Evolutionary conservation across 1,284 basidiomycete genomes (phyloP).

Genomic region (Ceratobasidium sp.): DNA sequence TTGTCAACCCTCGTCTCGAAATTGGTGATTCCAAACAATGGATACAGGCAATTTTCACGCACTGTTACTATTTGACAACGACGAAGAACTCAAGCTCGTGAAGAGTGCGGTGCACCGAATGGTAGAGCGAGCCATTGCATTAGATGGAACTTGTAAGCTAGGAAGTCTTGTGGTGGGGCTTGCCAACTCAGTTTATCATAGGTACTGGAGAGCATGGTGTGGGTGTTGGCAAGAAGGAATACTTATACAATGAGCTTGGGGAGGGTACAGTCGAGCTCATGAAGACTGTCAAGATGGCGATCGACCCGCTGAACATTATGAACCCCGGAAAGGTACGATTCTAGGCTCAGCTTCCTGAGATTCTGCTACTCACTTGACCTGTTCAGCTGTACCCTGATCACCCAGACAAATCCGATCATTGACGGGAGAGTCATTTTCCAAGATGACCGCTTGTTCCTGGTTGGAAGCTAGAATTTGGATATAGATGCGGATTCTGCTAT

Average conservation of each 20-base stretch:
- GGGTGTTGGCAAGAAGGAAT: conserved; percentile 78
- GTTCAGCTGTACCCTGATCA: not conserved
- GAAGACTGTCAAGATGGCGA: conserved; percentile 73
- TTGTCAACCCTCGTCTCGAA: conserved; percentile 7
- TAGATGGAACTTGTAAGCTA: conserved; percentile 51
- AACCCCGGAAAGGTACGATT: conserved; percentile 73
- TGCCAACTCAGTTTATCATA: conserved; percentile 44
- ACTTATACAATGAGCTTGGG: conserved; percentile 76
- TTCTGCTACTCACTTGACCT: not conserved
- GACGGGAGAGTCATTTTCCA: no score
- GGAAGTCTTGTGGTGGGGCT: conserved; percentile 47
- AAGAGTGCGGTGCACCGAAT: conserved; percentile 48
- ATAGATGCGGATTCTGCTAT: no score
- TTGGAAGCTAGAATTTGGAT: not conserved
- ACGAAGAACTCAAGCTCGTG: conserved; percentile 46
- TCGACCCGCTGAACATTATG: conserved; percentile 79
- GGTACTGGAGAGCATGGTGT: conserved; percentile 87
- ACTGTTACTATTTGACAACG: conserved; percentile 46
- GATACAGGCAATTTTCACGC: conserved; percentile 63
- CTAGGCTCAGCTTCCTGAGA: not conserved
- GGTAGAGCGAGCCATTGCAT: conserved; percentile 48
- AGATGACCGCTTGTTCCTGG: no score
- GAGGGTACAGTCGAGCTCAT: conserved; percentile 78
- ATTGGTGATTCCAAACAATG: conserved; percentile 20
- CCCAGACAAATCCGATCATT: not conserved